Conservation (phyloP, 2,329 filamentous ascomycete species). For the Hypoxylon rubiginosum region DNA sequence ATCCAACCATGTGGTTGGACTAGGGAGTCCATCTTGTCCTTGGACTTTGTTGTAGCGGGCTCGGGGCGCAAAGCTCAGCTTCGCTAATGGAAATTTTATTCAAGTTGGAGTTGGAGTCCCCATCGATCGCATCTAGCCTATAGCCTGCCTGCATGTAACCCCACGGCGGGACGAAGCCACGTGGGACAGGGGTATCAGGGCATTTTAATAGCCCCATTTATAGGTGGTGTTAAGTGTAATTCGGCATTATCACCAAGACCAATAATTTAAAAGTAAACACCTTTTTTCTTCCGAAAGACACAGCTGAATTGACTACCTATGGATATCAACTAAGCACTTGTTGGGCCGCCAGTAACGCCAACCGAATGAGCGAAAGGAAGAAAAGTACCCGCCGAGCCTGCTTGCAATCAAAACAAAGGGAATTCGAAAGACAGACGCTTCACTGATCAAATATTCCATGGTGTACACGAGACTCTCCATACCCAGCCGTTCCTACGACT, state of each 20-base stretch:
- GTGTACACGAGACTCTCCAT: background rate
- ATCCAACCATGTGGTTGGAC: slow-evolving; percentile 73
- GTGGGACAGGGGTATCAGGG: slow-evolving; percentile 11
- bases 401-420: slow-evolving; percentile 15
- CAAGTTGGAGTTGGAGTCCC: slow-evolving; percentile 20
- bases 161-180: slow-evolving; percentile 27
- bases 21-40: slow-evolving; percentile 56
- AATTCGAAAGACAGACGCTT: slow-evolving; percentile 7
- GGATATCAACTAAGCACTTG: slow-evolving; percentile 33
- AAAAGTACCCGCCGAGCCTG: background rate
- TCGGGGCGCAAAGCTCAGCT: slow-evolving; percentile 1
- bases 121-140: slow-evolving; percentile 17
- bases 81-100: slow-evolving; percentile 26
- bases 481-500: background rate
- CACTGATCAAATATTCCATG: background rate
- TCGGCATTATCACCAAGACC: no score
- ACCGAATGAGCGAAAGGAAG: slow-evolving; percentile 3
- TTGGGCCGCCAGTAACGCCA: slow-evolving; percentile 7
- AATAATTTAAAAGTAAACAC: no score
- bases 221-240: no score
- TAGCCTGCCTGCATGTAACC: slow-evolving; percentile 32
- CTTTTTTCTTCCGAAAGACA: background rate
- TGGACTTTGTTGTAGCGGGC: background rate
- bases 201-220: background rate
- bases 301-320: slow-evolving; percentile 17